Conservation (phyloP, 2,329 filamentous ascomycete genomes). For the Colletotrichum costaricense region DNA sequence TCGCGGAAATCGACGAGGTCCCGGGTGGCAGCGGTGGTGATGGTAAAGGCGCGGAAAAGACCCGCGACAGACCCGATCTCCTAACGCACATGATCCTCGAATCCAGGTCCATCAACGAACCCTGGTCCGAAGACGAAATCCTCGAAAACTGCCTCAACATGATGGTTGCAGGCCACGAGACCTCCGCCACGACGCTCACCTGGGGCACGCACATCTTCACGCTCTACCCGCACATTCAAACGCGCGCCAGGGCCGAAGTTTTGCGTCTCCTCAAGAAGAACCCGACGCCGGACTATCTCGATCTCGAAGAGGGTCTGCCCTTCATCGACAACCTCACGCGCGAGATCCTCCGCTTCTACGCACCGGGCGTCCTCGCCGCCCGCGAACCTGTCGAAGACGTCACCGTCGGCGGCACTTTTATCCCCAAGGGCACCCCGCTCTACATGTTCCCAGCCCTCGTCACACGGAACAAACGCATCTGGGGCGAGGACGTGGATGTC, state of each 20-base stretch:
- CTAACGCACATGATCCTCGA: constrained; percentile 49
- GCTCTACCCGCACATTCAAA: constrained; percentile 49
- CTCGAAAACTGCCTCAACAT: constrained; percentile 56
- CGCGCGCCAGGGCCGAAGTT: constrained; percentile 52
- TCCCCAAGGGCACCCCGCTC: constrained; percentile 50
- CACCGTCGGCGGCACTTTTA: constrained; percentile 44
- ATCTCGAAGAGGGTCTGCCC: constrained; percentile 51
- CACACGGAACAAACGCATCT: constrained; percentile 48
- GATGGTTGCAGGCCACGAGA: constrained; percentile 57
- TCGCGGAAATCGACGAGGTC: constrained; percentile 34
- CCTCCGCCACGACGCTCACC: constrained; percentile 52
- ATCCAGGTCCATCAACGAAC: constrained; percentile 38
- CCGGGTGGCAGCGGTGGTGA: background rate
- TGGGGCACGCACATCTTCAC: constrained; percentile 55
- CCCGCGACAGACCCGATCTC: constrained; percentile 39
- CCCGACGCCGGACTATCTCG: constrained; percentile 49
- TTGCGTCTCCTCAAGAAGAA: constrained; percentile 51
- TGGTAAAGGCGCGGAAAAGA: background rate
- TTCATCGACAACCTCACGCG: constrained; percentile 57
- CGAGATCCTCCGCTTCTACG: constrained; percentile 54
- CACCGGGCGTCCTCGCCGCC: constrained; percentile 48
- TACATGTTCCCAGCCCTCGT: constrained; percentile 49
- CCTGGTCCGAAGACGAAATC: constrained; percentile 43
- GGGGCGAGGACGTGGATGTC: constrained; percentile 49
- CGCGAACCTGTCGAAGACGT: constrained; percentile 46